Conservation (phyloP, 176 grass and related monocot species). For the Zoysia japonica region DNA sequence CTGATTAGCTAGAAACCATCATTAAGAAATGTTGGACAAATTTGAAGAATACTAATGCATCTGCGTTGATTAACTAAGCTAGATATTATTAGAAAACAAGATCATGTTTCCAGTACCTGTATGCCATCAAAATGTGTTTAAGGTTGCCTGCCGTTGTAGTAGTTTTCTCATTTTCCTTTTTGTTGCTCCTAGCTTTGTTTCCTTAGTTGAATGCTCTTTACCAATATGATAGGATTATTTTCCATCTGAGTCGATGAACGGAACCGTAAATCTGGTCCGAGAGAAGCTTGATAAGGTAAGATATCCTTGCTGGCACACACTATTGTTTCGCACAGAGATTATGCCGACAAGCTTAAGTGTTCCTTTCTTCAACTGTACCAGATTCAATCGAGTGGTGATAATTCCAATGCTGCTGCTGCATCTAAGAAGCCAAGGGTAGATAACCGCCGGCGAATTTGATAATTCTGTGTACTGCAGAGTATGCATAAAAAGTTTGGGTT, state of each 20-base stretch:
- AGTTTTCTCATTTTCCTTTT: slow-evolving; percentile 1
- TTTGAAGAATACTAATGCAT: not conserved
- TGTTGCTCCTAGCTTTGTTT: not conserved
- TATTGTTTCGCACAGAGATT: not conserved
- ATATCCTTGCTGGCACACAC: not conserved
- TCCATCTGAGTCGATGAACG: slow-evolving; percentile 77
- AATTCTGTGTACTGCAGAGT: not conserved
- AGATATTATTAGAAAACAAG: slow-evolving; percentile 2
- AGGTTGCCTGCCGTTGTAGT: not conserved
- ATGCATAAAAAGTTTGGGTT: not conserved
- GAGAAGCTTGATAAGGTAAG: slow-evolving; percentile 79
- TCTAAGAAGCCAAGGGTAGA: slow-evolving; percentile 73
- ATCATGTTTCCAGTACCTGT: not conserved
- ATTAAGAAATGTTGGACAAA: not conserved
- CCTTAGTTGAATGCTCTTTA: slow-evolving; percentile 3
- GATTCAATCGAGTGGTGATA: slow-evolving; percentile 61
- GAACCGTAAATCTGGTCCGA: slow-evolving; percentile 68
- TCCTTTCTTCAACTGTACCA: slow-evolving; percentile 41
- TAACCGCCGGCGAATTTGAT: slow-evolving; percentile 79
- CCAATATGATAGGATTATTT: slow-evolving; percentile 71
- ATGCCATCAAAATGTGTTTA: not conserved
- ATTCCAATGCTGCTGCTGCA: slow-evolving; percentile 35
- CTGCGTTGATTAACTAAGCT: slow-evolving; percentile 16
- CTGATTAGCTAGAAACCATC: not conserved
- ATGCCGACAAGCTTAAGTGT: not conserved